Conservation (phyloP, 805 yeast species). For the Candida adriatica region DNA sequence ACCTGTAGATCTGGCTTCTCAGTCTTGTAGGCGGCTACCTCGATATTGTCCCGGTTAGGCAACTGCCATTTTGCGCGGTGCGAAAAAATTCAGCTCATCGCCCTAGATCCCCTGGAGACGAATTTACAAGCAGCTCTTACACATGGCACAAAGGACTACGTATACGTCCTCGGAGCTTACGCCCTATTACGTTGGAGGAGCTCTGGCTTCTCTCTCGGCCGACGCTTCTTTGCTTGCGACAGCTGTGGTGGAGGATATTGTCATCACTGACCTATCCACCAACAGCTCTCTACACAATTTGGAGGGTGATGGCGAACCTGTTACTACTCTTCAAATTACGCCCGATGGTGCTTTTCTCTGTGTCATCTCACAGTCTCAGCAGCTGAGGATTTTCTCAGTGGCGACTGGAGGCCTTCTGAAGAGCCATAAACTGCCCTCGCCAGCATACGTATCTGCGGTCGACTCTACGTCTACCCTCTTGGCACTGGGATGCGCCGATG, state of each 20-base stretch:
- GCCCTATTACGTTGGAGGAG: slow-evolving; percentile 86
- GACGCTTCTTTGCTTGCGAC: slow-evolving; percentile 68
- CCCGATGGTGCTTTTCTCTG: slow-evolving; percentile 70
- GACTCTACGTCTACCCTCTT: slow-evolving; percentile 80
- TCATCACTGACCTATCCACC: slow-evolving; percentile 56
- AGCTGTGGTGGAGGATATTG: slow-evolving; percentile 69
- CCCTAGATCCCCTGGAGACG: no score
- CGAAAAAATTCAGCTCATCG: no score
- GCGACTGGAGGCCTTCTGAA: slow-evolving; percentile 34
- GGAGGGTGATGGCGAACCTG: slow-evolving; percentile 79
- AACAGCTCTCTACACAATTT: slow-evolving; percentile 53
- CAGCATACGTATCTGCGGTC: slow-evolving; percentile 69
- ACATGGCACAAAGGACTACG: slow-evolving; percentile 20
- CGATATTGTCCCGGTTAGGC: no score
- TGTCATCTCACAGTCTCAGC: slow-evolving; percentile 77
- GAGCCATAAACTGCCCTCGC: slow-evolving; percentile 61
- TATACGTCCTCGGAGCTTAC: slow-evolving; percentile 39
- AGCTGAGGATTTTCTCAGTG: slow-evolving; percentile 54
- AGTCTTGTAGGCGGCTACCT: no score
- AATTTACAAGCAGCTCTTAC: no score
- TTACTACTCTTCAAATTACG: slow-evolving; percentile 70
- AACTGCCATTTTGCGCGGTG: no score
- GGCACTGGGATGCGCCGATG: slow-evolving; percentile 95
- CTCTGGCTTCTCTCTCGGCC: slow-evolving; percentile 59
- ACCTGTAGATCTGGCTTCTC: no score